phyloP scores from a whole-genome alignment of 2,329 filamentous ascomycete genomes.

The Talaromyces sp. region DNA sequence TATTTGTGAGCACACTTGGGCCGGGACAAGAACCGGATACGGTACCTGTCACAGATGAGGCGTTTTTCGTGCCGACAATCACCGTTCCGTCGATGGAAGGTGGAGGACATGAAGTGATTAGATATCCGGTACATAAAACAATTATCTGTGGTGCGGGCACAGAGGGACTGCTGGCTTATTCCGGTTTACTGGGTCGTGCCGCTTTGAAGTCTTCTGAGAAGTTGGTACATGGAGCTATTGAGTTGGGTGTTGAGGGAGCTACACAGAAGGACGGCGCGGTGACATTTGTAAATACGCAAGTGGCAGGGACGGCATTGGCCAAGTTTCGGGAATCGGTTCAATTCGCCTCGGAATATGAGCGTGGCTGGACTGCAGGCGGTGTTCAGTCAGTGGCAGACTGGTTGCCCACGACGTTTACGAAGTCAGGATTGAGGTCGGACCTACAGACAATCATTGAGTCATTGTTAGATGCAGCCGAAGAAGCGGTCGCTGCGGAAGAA shows the following conservation, averaged over 20 bases:
- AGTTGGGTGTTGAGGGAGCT: slow-evolving; percentile 44
- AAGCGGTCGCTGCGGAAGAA: slow-evolving; percentile 27
- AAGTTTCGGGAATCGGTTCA: slow-evolving; percentile 64
- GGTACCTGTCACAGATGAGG: slow-evolving; percentile 50
- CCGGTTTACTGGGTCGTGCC: slow-evolving; percentile 28
- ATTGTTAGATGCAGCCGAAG: slow-evolving; percentile 48
- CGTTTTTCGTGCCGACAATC: slow-evolving; percentile 69
- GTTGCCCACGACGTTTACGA: slow-evolving; percentile 42
- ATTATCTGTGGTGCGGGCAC: slow-evolving; percentile 70
- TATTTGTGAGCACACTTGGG: slow-evolving; percentile 53
- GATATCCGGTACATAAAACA: slow-evolving; percentile 78
- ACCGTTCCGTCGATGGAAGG: slow-evolving; percentile 62
- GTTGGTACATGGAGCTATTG: slow-evolving; percentile 35
- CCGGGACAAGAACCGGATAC: slow-evolving; percentile 47
- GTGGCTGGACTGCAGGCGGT: slow-evolving; percentile 68
- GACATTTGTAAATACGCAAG: slow-evolving; percentile 58
- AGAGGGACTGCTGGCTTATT: slow-evolving; percentile 51
- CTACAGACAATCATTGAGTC: slow-evolving; percentile 64
- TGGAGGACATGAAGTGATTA: slow-evolving; percentile 61
- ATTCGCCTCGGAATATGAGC: slow-evolving; percentile 67
- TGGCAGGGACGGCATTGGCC: slow-evolving; percentile 58
- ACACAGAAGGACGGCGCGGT: slow-evolving; percentile 24
- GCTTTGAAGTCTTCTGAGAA: slow-evolving; percentile 26
- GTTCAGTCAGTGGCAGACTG: slow-evolving; percentile 61
- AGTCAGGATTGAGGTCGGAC: slow-evolving; percentile 58